These are phyloP conservation scores for Taphrina flavorubra DNA, from an alignment of 1,139 yeast species.

Conservation along the genomic window DNA sequence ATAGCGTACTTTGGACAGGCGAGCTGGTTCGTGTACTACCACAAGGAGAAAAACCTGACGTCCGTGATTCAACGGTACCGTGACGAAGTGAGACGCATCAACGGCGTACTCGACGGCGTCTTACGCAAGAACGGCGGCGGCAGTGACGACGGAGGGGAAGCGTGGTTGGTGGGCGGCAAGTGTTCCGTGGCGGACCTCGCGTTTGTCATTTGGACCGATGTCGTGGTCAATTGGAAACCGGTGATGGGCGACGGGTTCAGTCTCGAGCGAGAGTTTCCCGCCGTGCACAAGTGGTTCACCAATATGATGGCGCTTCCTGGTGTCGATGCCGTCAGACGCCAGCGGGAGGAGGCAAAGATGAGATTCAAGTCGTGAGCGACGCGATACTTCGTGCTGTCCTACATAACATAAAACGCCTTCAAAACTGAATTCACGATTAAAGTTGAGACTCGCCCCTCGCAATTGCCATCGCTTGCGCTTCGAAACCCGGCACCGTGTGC, in stretches of 20 bases:
- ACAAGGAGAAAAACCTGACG: slow-evolving; percentile 19
- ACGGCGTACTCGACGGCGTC: slow-evolving; percentile 15
- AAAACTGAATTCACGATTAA: too few species aligned
- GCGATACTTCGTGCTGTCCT: neutral
- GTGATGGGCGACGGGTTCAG: slow-evolving; percentile 7
- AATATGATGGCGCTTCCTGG: slow-evolving; percentile 13
- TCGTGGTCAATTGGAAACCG: slow-evolving; percentile 14
- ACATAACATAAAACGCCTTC: too few species aligned
- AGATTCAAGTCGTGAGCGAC: slow-evolving; percentile 15
- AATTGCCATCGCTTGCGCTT: slow-evolving; percentile 69
- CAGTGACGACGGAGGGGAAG: too few species aligned
- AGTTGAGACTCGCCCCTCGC: slow-evolving; percentile 66
- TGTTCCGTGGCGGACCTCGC: slow-evolving; percentile 22
- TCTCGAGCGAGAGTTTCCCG: slow-evolving; percentile 11
- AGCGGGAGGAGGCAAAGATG: slow-evolving; percentile 25
- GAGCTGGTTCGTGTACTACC: slow-evolving; percentile 19
- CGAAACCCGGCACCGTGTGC: slow-evolving; percentile 82
- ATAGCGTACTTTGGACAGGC: slow-evolving; percentile 24
- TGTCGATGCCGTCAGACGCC: slow-evolving; percentile 8
- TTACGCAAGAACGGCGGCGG: neutral
- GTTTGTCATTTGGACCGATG: slow-evolving; percentile 25
- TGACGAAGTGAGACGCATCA: slow-evolving; percentile 14
- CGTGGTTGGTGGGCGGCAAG: slow-evolving; percentile 23
- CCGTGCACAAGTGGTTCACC: slow-evolving; percentile 14
- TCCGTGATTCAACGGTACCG: slow-evolving; percentile 26